These are phyloP conservation scores for Cairneyella variabilis DNA, from an alignment of 495 filamentous ascomycete species.

Conservation along the genomic window DNA sequence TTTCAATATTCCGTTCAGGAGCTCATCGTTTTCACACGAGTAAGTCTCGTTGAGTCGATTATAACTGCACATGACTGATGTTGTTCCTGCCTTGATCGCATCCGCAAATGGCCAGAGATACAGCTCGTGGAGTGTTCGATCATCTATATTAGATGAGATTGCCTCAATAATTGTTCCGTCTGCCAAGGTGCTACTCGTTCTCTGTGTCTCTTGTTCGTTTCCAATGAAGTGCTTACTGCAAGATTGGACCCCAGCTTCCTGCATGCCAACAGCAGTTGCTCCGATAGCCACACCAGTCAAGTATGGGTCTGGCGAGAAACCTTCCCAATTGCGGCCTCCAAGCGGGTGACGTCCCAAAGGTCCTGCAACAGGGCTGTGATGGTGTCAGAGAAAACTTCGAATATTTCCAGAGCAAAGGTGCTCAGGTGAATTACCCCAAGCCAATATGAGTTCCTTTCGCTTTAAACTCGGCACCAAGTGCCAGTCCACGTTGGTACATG, in stretches of 20 bases:
- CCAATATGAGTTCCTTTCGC: constrained; percentile 81
- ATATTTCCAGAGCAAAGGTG: neutral
- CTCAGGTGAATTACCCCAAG: constrained; percentile 42
- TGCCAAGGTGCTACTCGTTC: constrained; percentile 45
- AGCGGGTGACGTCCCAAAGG: constrained; percentile 70
- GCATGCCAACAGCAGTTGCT: constrained; percentile 72
- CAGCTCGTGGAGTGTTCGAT: constrained; percentile 74
- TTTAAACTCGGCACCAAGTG: constrained; percentile 74
- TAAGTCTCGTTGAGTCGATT: constrained; percentile 2
- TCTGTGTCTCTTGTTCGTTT: constrained; percentile 79
- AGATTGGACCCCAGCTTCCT: constrained; percentile 74
- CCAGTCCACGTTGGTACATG: constrained; percentile 67
- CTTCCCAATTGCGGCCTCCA: constrained; percentile 86
- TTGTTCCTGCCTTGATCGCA: constrained; percentile 76
- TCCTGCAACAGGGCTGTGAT: constrained; percentile 70
- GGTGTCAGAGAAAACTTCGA: neutral
- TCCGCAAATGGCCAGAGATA: constrained; percentile 91
- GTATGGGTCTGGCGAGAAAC: constrained; percentile 69
- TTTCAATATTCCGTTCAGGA: constrained; percentile 58
- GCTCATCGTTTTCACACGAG: constrained; percentile 56
- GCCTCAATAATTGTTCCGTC: constrained; percentile 12
- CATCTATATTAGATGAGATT: constrained; percentile 78
- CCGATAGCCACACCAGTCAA: constrained; percentile 68
- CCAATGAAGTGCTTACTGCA: constrained; percentile 76
- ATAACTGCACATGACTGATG: constrained; percentile 49